Conservation (phyloP, 2,329 filamentous ascomycete species). For the Ploettnerulaceae sp. region DNA sequence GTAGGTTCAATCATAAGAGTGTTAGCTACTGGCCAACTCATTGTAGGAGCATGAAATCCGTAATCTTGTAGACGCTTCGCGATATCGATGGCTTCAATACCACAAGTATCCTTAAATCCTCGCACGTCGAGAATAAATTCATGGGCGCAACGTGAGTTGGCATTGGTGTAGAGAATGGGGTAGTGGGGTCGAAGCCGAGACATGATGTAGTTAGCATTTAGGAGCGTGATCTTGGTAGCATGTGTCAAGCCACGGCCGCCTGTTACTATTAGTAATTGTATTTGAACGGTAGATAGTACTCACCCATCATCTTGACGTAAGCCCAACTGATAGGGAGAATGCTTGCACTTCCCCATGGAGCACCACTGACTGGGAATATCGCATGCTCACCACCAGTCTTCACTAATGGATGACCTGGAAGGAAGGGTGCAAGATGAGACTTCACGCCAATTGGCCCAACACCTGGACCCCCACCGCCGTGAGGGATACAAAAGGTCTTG, state of each 20-base stretch:
- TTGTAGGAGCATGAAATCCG: slow-evolving; percentile 94
- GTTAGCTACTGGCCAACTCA: slow-evolving; percentile 93
- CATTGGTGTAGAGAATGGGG: slow-evolving; percentile 89
- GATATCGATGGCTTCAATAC: slow-evolving; percentile 88
- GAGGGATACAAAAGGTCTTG: slow-evolving; percentile 98
- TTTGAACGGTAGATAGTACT: slow-evolving; percentile 19
- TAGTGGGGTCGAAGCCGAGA: slow-evolving; percentile 82
- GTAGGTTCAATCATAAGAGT: slow-evolving; percentile 98
- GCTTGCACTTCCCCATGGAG: slow-evolving; percentile 81
- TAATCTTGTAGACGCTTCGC: slow-evolving; percentile 97
- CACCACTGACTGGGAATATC: slow-evolving; percentile 72
- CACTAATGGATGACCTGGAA: slow-evolving; percentile 63
- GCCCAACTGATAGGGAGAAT: slow-evolving; percentile 94
- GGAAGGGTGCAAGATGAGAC: slow-evolving; percentile 67
- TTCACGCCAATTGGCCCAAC: slow-evolving; percentile 93
- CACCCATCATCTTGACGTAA: slow-evolving; percentile 92
- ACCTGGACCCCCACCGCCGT: slow-evolving; percentile 89
- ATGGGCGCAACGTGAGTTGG: slow-evolving; percentile 82
- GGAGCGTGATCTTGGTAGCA: slow-evolving; percentile 85
- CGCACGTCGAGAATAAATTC: slow-evolving; percentile 94
- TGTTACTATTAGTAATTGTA: slow-evolving; percentile 21
- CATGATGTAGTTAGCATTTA: slow-evolving; percentile 97
- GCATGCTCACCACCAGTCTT: slow-evolving; percentile 50
- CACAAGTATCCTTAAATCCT: slow-evolving; percentile 74
- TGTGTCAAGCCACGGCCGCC: slow-evolving; percentile 72